Base-by-base conservation (phyloP, 2,329 filamentous ascomycete genomes). In the Alternaria atra region DNA sequence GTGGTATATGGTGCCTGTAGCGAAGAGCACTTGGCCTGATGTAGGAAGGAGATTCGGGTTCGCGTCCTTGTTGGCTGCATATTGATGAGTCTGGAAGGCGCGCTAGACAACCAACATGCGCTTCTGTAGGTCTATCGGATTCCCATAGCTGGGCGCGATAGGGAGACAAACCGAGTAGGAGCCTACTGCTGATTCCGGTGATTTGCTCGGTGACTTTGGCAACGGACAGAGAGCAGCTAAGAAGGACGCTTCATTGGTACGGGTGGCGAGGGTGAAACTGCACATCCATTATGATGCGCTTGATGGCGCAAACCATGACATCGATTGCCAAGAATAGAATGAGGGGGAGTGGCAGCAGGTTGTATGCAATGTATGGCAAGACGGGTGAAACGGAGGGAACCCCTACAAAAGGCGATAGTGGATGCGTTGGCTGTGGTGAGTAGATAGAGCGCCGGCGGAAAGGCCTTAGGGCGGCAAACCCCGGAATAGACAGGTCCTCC, bases 71-170 rank as follows among this genome's bases (percentile, higher is more conserved):
- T 39, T 53, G 55, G 60, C 53, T 55, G 63, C 65, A 59, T 60
- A 55, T 35, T 50, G 55, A 29, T n/a, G 50, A 61, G 66, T 67
- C 63, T 67, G 61, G 65, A 68, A 60, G 64, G 58, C 52, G 40
- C 48, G 60, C 64, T 67, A 68, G 60, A 54, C 42, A 46, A 34
- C 56, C 56, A 56, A 52, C 27, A 43, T 34, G 50, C 35, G 52
- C 61, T 52, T 60, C 30, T 59, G 20, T 42, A 42, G 42, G 34
- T 32, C 55, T 30, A 52, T 32, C 47, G 35, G 43, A 50, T 34
- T 42, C 35, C 44, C 25, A 50, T 51, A 42, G 58, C 57, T 57
- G 48, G 50, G 54, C 53, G 37, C 35, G 44, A 58, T 27, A 44
- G 50, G 23, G 13, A 37, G 10, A 46, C 29, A 39, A 46, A 20